Evolutionary conservation across 352 stramenopile genomes (phyloP).

Genomic region (Globisporangium nagaii): DNA sequence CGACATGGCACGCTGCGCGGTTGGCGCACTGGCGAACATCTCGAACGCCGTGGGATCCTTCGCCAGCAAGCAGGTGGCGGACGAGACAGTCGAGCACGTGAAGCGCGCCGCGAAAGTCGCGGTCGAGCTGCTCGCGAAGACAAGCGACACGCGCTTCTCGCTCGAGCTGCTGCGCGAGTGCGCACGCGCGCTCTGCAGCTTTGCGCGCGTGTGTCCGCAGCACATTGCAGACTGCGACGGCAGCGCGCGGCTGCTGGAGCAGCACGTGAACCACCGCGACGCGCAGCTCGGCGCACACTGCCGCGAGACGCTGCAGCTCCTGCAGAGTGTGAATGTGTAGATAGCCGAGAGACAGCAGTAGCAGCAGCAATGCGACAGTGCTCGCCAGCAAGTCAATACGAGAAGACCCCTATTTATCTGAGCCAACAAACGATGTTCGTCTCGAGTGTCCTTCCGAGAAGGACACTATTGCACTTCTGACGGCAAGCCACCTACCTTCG

Average conservation of each 20-base stretch:
- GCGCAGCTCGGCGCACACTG: constrained; percentile 56
- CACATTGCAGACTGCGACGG: constrained; percentile 21
- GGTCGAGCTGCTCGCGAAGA: constrained; percentile 37
- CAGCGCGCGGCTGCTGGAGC: constrained; percentile 29
- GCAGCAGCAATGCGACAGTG: too few species aligned
- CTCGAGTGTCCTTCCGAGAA: too few species aligned
- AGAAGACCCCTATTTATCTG: background rate
- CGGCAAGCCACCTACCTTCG: too few species aligned
- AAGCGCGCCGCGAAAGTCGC: constrained; percentile 40
- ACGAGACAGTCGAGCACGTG: constrained; percentile 35
- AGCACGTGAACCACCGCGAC: constrained; percentile 57
- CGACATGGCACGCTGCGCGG: constrained; percentile 62
- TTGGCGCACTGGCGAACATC: constrained; percentile 67
- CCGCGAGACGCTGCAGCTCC: constrained; percentile 27
- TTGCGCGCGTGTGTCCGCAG: constrained; percentile 40
- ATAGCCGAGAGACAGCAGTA: too few species aligned
- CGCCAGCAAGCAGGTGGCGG: constrained; percentile 27
- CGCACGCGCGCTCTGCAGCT: constrained; percentile 45
- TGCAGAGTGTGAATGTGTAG: constrained; percentile 25
- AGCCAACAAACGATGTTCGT: too few species aligned
- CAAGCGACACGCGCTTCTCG: constrained; percentile 45
- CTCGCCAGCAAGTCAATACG: too few species aligned
- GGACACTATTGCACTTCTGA: too few species aligned
- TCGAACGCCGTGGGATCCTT: constrained; percentile 47
- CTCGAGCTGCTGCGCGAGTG: constrained; percentile 75